phyloP scores from a whole-genome alignment of 192 early-diverging fungal species.

The Backusella tarrabulga region DNA sequence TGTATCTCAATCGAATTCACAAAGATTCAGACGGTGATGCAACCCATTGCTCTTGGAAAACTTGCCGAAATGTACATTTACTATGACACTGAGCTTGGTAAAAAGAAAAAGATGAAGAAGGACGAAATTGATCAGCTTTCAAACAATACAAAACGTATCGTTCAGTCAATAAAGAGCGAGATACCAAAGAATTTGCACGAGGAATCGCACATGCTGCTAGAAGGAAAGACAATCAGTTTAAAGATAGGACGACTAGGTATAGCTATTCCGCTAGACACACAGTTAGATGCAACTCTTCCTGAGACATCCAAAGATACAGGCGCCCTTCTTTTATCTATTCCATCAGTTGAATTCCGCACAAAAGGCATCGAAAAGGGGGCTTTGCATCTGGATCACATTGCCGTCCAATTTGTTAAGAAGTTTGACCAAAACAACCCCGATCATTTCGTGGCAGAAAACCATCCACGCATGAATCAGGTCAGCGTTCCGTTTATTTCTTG shows the following conservation, averaged over 20 bases:
- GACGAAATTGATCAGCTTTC: slow-evolving; percentile 58
- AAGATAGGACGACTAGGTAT: slow-evolving; percentile 55
- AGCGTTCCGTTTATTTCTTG: slow-evolving; percentile 51
- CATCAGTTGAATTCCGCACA: slow-evolving; percentile 57
- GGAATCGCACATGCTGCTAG: slow-evolving; percentile 51
- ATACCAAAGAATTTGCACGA: slow-evolving; percentile 39
- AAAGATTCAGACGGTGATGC: slow-evolving; percentile 71
- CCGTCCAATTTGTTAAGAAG: slow-evolving; percentile 65
- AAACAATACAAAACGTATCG: slow-evolving; percentile 61
- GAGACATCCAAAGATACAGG: slow-evolving; percentile 20
- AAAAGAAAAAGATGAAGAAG: slow-evolving; percentile 54
- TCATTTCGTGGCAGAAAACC: slow-evolving; percentile 51
- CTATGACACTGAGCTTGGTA: slow-evolving; percentile 64
- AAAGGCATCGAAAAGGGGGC: slow-evolving; percentile 55
- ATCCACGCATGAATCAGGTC: slow-evolving; percentile 55
- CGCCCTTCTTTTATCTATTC: slow-evolving; percentile 63
- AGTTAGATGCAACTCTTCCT: not conserved
- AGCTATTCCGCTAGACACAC: slow-evolving; percentile 57
- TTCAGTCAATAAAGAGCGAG: slow-evolving; percentile 55
- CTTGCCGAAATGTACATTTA: slow-evolving; percentile 64
- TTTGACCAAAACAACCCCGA: slow-evolving; percentile 62
- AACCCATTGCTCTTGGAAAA: slow-evolving; percentile 64
- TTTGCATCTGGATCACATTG: slow-evolving; percentile 55
- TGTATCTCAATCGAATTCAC: slow-evolving; percentile 53
- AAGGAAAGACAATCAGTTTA: slow-evolving; percentile 50